phyloP scores from a whole-genome alignment of 768 basidiomycete species.

The Neoboletus brunneissimus region DNA sequence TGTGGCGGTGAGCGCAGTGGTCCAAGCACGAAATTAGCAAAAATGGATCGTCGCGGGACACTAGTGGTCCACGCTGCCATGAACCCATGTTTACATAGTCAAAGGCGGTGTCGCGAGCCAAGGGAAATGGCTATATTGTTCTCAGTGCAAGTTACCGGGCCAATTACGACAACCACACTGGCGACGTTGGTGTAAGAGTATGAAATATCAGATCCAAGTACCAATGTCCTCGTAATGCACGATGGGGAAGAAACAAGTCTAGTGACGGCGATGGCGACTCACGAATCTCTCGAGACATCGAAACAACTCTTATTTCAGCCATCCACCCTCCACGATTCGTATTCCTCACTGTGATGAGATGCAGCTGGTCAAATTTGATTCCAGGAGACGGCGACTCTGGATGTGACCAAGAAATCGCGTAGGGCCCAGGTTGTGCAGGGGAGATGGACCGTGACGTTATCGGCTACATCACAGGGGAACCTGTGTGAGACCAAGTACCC shows the following conservation, averaged over 20 bases:
- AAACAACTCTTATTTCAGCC: slow-evolving; percentile 26
- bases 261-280: slow-evolving; percentile 3
- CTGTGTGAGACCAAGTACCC: slow-evolving; percentile 2
- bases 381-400: slow-evolving; percentile 13
- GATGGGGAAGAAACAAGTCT: not conserved
- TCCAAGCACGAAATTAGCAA: not conserved
- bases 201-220: slow-evolving; percentile 5
- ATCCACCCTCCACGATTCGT: slow-evolving; percentile 29
- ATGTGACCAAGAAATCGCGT: slow-evolving; percentile 12
- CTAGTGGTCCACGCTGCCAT: not conserved
- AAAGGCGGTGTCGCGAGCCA: not conserved
- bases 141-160: not conserved
- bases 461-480: slow-evolving; percentile 9
- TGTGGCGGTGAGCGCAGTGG: not conserved
- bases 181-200: not conserved
- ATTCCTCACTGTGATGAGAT: slow-evolving; percentile 25
- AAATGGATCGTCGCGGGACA: not conserved
- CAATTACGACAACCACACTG: slow-evolving; percentile 1
- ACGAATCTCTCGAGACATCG: slow-evolving; percentile 9
- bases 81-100: not conserved
- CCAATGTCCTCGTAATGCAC: slow-evolving; percentile 1
- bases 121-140: slow-evolving; percentile 3
- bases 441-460: slow-evolving; percentile 14
- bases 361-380: slow-evolving; percentile 24
- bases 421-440: slow-evolving; percentile 18